Evolutionary conservation across 768 basidiomycete genomes (phyloP).

Genomic region (Boletales sp.): DNA sequence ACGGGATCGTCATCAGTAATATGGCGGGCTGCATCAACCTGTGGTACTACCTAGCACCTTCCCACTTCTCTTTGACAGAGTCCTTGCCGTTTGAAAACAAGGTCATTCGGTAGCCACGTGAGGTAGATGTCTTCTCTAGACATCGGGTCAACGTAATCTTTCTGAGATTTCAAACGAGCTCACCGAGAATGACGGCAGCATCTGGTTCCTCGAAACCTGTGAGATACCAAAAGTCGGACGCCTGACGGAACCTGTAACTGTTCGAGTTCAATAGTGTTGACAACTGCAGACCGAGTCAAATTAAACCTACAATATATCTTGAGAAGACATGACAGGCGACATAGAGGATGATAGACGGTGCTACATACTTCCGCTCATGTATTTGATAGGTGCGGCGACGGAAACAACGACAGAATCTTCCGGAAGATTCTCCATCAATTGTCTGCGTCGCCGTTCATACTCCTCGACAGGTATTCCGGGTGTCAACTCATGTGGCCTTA

Average conservation of each 20-base stretch:
- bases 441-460: conserved; percentile 67
- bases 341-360: conserved; percentile 6
- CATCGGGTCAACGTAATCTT: background rate
- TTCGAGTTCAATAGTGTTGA: conserved; percentile 7
- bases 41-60: conserved; percentile 62
- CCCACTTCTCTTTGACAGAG: conserved; percentile 82
- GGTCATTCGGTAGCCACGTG: conserved; percentile 82
- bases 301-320: conserved; percentile 72
- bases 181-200: conserved; percentile 81
- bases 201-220: conserved; percentile 96
- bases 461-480: conserved; percentile 77
- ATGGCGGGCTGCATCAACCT: background rate
- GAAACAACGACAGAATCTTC: conserved; percentile 72
- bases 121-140: conserved; percentile 64
- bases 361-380: conserved; percentile 75
- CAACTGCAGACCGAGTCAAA: background rate
- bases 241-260: conserved; percentile 95
- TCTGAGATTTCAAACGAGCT: conserved; percentile 11
- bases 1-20: background rate
- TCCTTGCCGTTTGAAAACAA: conserved; percentile 80
- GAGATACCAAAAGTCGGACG: conserved; percentile 91
- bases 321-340: conserved; percentile 10
- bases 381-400: conserved; percentile 77
- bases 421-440: conserved; percentile 72
- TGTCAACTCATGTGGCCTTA: conserved; percentile 66